Conservation (phyloP, 73 alveolate species). For the Effrenium voratum region DNA sequence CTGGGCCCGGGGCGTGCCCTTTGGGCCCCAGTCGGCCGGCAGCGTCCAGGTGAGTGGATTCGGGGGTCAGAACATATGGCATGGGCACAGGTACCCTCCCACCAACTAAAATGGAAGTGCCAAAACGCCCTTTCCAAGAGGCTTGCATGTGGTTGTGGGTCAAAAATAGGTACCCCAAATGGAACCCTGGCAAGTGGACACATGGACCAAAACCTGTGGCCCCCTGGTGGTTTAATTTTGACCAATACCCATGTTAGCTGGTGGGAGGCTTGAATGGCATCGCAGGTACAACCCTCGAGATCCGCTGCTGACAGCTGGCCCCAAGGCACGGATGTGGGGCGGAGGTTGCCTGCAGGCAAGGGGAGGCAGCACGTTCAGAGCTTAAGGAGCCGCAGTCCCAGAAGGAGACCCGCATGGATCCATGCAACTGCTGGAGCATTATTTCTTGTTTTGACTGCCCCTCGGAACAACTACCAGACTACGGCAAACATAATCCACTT, state of each 20-base stretch:
- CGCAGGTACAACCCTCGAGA: constrained; percentile 68
- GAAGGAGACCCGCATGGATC: not conserved
- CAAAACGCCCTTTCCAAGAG: too few species aligned
- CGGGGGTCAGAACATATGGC: not conserved
- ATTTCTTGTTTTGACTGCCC: too few species aligned
- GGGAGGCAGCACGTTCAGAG: not conserved
- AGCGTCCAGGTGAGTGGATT: not conserved
- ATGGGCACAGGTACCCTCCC: not conserved
- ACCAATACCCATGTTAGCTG: too few species aligned
- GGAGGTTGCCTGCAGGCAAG: too few species aligned
- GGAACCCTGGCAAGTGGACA: too few species aligned
- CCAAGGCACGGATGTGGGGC: constrained; percentile 20
- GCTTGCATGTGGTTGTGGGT: too few species aligned
- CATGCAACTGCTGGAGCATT: too few species aligned
- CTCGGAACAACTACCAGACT: too few species aligned
- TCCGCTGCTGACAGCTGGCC: constrained; percentile 71
- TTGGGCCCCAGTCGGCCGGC: not conserved
- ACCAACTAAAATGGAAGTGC: too few species aligned
- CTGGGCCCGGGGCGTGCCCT: constrained; percentile 80
- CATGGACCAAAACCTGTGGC: not conserved
- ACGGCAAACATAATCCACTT: too few species aligned
- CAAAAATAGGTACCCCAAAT: too few species aligned
- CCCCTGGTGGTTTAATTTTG: not conserved
- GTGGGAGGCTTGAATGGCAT: too few species aligned
- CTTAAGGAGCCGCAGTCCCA: not conserved